Percentiles rank a stretch among this genome's conserved stretches.
Evolutionary conservation across 2,329 filamentous ascomycete genomes (phyloP).

Genomic region (Epichloe glyceriae): DNA sequence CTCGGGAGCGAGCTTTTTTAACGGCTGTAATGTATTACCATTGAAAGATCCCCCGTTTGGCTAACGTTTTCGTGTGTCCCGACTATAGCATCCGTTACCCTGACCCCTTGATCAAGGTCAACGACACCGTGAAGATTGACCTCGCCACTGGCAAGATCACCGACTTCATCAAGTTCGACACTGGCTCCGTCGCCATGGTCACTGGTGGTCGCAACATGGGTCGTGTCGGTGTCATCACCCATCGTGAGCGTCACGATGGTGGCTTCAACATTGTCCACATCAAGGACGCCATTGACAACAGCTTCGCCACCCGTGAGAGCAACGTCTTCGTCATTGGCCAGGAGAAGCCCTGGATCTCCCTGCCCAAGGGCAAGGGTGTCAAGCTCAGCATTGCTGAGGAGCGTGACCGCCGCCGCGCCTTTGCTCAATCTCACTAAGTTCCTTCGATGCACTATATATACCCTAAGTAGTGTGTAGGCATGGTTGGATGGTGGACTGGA

Average conservation of each 20-base stretch:
- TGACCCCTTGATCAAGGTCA: slow-evolving; percentile 96
- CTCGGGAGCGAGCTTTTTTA: slow-evolving; percentile 12
- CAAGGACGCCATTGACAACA: slow-evolving; percentile 99
- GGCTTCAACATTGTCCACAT: slow-evolving; percentile 99
- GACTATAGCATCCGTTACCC: slow-evolving; percentile 87
- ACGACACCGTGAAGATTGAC: slow-evolving; percentile 99
- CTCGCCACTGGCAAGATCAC: slow-evolving; percentile 92
- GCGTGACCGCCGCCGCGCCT: slow-evolving; percentile 89
- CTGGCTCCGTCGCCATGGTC: slow-evolving; percentile 93
- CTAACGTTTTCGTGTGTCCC: slow-evolving; percentile 21
- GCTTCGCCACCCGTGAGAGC: slow-evolving; percentile 96
- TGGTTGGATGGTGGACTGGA: slow-evolving; percentile 10
- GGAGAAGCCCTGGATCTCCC: slow-evolving; percentile 98
- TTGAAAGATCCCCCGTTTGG: slow-evolving; percentile 7
- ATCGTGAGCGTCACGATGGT: slow-evolving; percentile 99
- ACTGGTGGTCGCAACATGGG: slow-evolving; percentile 99
- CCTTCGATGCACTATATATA: background rate
- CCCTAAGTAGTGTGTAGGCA: slow-evolving; percentile 8
- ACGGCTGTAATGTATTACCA: slow-evolving; percentile 48
- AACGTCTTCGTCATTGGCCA: slow-evolving; percentile 99
- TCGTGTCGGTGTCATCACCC: slow-evolving; percentile 99
- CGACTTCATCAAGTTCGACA: slow-evolving; percentile 98
- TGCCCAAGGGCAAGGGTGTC: slow-evolving; percentile 99
- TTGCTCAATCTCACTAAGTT: slow-evolving; percentile 37
- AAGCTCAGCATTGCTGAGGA: slow-evolving; percentile 99